Base-by-base conservation (phyloP, 495 filamentous ascomycete species). In the Aspergillus carlsbadensis region DNA sequence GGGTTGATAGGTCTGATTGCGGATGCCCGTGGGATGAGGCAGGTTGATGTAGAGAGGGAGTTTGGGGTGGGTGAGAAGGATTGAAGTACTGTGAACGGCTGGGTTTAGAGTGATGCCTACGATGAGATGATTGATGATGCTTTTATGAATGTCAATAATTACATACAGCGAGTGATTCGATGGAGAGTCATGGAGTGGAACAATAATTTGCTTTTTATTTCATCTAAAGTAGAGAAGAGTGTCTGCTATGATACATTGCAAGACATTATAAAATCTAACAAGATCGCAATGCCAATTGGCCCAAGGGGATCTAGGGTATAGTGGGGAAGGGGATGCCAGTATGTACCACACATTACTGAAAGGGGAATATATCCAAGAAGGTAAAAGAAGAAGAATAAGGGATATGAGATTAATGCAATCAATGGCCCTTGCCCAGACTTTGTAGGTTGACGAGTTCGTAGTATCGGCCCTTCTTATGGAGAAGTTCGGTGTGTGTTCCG, bases 361-460 rank as follows among this genome's bases (percentile, higher is more conserved):
- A 29, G n/a, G 44, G 41, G 49, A n/a, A 46, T 39, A 34, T 24
- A 21, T 34, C 35, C 35, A 55, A 50, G 34, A 58, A 41, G 31
- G 40, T 40, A 49, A 15, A 36, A 6, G 10, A 52, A 14, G 21
- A 37, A 22, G 54, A 44, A 18, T 4, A 45, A n/a, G 5, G 26
- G 18, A 49, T 58, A 52, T 43, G 40, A 57, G 47, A 44, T 45
- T 10, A 50, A 14, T 17, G n/a, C 4, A 33, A 60, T 67, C 49
- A 74, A 35, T 62, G 56, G 44, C 67, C 77, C 70, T 87, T 89
- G 61, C 84, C 87, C 58, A 95, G 66, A 70, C 85, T 90, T 77
- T 95, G 90, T 65, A 92, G 67, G 61, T 85, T 86, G 24, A 91
- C 89, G 61, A 92, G 70, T 68, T 93, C 89, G 42, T 72, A 85